Base-by-base conservation (phyloP, 352 stramenopile genomes). In the Elongisporangium undulatum region DNA sequence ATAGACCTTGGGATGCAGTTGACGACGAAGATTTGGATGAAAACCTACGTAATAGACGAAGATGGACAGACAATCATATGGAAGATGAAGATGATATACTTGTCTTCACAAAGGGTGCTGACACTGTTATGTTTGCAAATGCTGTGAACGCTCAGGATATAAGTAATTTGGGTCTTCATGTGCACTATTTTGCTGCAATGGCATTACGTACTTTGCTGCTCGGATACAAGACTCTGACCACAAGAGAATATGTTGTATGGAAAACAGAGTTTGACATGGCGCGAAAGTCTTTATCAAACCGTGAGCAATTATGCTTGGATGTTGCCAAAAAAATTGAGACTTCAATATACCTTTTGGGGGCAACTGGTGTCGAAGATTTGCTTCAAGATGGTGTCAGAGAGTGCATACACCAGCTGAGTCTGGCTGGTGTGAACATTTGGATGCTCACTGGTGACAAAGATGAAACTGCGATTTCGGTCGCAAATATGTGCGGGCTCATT, bases 391-490 rank as follows among this genome's bases (percentile, higher is more conserved):
- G 95, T 15, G 97, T 99, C 1, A 85, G 89, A 39, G 91, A 99
- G 58, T 98, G 95, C 29, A 98, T 99, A 67, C 77, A 95, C 6
- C 95, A 96, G 17, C 77, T 99, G 4, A 90, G 77, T 13, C 89
- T 97, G 17, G 97, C 97, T 38, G 97, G 97, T 0, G 98, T 99
- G 48, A 99, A 99, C 63, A 89, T 99, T 21, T 99, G 97, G 97
- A 98, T 99, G 68, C 85, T 99, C 7, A 99, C 98, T 17, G 98
- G 98, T 15, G 97, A 99, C 66, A 99, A 99, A 68, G 87, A 98
- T 52, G 98, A 99, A 69, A 99, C 97, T 3, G 98, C 98, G 2
- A 98, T 99, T 56, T 99, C 99, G 15, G 99, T 99, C 20, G 97
- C 89, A 5, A 97, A 98, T 55, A 97, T 97, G 60, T 99, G 96